Percentiles rank a stretch among this genome's conserved stretches.
phyloP scores from a whole-genome alignment of 495 filamentous ascomycete genomes.

The Penicillium salamii region DNA sequence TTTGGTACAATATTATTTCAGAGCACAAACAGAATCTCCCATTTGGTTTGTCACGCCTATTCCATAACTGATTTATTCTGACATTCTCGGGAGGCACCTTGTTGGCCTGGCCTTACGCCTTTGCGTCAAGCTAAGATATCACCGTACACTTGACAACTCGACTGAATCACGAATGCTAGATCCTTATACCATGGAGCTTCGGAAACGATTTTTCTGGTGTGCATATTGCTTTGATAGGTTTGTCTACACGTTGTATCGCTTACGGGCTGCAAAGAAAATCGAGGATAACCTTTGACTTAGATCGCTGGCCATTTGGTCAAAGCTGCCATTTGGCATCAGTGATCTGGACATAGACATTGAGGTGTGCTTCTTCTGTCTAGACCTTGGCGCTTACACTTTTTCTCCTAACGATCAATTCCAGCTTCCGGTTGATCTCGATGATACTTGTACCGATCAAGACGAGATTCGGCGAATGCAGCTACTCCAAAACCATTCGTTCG shows the following conservation, averaged over 20 bases:
- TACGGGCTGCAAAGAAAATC: no score
- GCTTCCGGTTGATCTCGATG: slow-evolving; percentile 10
- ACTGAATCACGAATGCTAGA: not conserved
- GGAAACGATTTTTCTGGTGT: slow-evolving; percentile 14
- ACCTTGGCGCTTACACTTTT: not conserved
- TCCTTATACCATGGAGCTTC: slow-evolving; percentile 10
- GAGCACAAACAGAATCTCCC: slow-evolving; percentile 6
- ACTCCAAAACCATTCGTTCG: not conserved
- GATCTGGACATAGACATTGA: slow-evolving; percentile 12
- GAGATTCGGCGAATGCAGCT: slow-evolving; percentile 5
- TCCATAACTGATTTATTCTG: no score
- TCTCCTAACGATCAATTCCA: not conserved
- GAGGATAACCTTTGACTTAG: not conserved
- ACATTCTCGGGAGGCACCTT: slow-evolving; percentile 5
- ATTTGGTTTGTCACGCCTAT: not conserved
- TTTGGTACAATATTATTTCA: slow-evolving; percentile 10
- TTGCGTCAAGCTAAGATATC: slow-evolving; percentile 8
- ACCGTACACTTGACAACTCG: slow-evolving; percentile 1
- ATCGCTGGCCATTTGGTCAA: slow-evolving; percentile 6
- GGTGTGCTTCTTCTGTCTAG: not conserved
- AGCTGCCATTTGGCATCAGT: slow-evolving; percentile 14
- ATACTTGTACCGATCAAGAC: slow-evolving; percentile 9
- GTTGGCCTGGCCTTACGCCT: slow-evolving; percentile 7
- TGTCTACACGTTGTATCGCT: not conserved
- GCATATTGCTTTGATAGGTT: slow-evolving; percentile 16